phyloP scores from a whole-genome alignment of 1,284 basidiomycete genomes.

The Hypsizygus ulmarius region DNA sequence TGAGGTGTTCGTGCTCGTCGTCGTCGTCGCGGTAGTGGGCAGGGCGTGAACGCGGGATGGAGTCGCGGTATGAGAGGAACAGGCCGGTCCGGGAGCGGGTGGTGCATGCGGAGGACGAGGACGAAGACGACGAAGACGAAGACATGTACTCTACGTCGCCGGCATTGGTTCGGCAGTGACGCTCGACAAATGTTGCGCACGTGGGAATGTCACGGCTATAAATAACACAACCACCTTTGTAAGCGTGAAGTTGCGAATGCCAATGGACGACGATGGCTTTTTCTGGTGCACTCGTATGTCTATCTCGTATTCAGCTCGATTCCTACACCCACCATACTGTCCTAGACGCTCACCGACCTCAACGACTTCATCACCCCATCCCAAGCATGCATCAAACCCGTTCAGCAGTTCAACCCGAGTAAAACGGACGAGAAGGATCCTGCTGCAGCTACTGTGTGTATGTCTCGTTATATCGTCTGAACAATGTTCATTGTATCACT shows the following conservation, averaged over 20 bases:
- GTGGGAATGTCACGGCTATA: slow-evolving; percentile 11
- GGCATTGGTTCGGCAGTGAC: no score
- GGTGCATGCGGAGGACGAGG: slow-evolving; percentile 26
- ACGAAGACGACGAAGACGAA: slow-evolving; percentile 14
- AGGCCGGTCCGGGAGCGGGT: slow-evolving; percentile 90
- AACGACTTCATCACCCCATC: slow-evolving; percentile 98
- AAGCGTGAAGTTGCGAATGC: no score
- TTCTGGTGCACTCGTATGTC: slow-evolving; percentile 80
- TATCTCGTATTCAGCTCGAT: slow-evolving; percentile 5
- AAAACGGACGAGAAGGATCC: slow-evolving; percentile 38
- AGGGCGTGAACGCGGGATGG: slow-evolving; percentile 48
- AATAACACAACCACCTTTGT: not conserved
- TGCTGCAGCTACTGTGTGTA: slow-evolving; percentile 60
- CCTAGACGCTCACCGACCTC: slow-evolving; percentile 85
- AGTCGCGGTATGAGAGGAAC: slow-evolving; percentile 94
- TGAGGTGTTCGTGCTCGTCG: slow-evolving; percentile 75
- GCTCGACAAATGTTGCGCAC: slow-evolving; percentile 14
- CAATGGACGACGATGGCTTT: slow-evolving; percentile 64
- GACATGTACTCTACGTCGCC: slow-evolving; percentile 17
- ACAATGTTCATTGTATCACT: slow-evolving; percentile 2
- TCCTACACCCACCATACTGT: slow-evolving; percentile 2
- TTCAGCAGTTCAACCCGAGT: slow-evolving; percentile 61
- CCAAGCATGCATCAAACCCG: slow-evolving; percentile 97
- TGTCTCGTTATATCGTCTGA: not conserved
- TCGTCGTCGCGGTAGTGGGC: slow-evolving; percentile 44